phyloP scores from a whole-genome alignment of 371 early-diverging fungal species.

The Mucor mucedo region DNA sequence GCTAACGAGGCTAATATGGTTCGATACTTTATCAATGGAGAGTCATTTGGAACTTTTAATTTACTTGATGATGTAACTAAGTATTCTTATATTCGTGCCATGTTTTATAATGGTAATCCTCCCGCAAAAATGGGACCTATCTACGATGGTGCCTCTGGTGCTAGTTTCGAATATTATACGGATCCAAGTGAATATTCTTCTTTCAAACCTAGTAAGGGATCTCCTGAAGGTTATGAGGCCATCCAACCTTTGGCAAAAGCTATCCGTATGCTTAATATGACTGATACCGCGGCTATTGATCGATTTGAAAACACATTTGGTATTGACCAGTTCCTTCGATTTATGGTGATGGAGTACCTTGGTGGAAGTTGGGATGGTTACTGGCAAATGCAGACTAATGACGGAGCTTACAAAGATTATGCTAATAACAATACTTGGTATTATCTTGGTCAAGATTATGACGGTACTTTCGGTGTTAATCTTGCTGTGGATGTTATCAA shows the following conservation, averaged over 20 bases:
- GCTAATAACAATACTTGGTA: constrained; percentile 49
- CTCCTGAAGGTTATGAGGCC: constrained; percentile 41
- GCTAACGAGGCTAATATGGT: constrained; percentile 59
- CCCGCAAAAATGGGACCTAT: constrained; percentile 55
- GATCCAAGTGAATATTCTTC: constrained; percentile 32
- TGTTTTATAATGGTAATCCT: constrained; percentile 53
- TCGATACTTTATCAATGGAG: constrained; percentile 59
- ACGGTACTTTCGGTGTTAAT: constrained; percentile 62
- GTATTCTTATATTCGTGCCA: constrained; percentile 56
- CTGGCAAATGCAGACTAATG: constrained; percentile 58
- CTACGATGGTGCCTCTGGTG: constrained; percentile 61
- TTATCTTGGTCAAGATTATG: constrained; percentile 61
- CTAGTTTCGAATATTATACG: constrained; percentile 40
- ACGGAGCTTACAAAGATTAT: constrained; percentile 59
- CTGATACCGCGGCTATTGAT: constrained; percentile 40
- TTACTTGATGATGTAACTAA: constrained; percentile 55
- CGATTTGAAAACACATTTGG: constrained; percentile 45
- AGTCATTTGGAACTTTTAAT: constrained; percentile 60
- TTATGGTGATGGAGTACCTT: constrained; percentile 65
- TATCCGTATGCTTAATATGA: constrained; percentile 36
- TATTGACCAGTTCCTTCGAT: constrained; percentile 55
- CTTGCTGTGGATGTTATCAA: constrained; percentile 33
- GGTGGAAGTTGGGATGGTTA: constrained; percentile 63
- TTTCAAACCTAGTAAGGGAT: constrained; percentile 28
- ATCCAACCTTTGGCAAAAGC: constrained; percentile 40